A percentile compares a stretch with the other conserved stretches of the same genome.
Conservation (phyloP, 176 grass and related monocot species). For the Microstegium vimineum region DNA sequence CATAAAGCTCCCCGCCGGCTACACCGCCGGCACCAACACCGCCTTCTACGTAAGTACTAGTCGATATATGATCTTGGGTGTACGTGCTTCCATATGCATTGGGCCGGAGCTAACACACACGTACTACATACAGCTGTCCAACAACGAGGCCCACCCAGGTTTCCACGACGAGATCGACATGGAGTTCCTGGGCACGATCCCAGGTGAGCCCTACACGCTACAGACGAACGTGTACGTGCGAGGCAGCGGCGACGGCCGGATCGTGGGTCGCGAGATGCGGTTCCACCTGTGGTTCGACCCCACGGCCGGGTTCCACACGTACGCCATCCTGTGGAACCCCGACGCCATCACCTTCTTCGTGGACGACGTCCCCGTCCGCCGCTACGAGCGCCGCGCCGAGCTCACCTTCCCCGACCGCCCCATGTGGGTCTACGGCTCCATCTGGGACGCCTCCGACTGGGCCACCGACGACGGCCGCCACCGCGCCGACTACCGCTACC, state of each 20-base stretch:
- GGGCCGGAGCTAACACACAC: no score
- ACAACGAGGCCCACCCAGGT: conserved; percentile 67
- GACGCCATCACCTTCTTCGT: conserved; percentile 73
- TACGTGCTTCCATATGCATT: background rate
- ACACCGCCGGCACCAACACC: conserved; percentile 70
- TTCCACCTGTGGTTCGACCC: conserved; percentile 83
- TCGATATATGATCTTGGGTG: no score
- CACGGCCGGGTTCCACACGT: conserved; percentile 48
- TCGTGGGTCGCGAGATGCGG: conserved; percentile 60
- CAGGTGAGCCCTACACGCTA: conserved; percentile 63
- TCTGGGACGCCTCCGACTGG: conserved; percentile 85
- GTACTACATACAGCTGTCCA: conserved; percentile 51
- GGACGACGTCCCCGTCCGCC: conserved; percentile 63
- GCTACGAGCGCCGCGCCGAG: conserved; percentile 57
- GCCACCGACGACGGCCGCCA: conserved; percentile 70
- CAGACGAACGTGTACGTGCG: conserved; percentile 81
- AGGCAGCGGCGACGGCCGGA: conserved; percentile 60
- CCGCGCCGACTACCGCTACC: conserved; percentile 70
- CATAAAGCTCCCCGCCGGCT: conserved; percentile 57
- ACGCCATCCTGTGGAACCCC: conserved; percentile 68
- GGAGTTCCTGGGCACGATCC: conserved; percentile 69
- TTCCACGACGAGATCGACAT: conserved; percentile 83
- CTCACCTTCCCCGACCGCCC: conserved; percentile 55
- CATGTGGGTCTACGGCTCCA: conserved; percentile 86
- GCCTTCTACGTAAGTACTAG: conserved; percentile 72